A percentile compares a stretch with the other conserved stretches of the same genome.
Conservation (phyloP, 768 basidiomycete genomes). For the Lactarius indigo region DNA sequence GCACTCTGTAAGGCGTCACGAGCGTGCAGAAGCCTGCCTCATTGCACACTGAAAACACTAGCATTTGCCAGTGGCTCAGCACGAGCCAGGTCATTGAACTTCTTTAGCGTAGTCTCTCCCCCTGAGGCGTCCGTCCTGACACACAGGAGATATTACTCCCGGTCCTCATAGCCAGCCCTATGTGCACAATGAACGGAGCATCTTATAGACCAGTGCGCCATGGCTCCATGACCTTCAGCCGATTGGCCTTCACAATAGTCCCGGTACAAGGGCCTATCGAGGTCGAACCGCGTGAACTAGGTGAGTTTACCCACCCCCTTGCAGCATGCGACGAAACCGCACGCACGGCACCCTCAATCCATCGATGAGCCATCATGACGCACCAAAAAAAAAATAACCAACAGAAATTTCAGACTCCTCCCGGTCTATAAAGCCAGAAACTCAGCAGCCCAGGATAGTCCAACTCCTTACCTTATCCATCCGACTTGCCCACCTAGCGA, state of each 20-base stretch:
- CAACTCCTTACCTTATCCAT: conserved; percentile 16
- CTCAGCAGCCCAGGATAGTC: conserved; percentile 17
- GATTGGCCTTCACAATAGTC: conserved; percentile 10
- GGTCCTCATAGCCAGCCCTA: background rate
- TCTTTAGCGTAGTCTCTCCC: conserved; percentile 1
- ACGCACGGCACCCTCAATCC: conserved; percentile 1
- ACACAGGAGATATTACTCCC: background rate
- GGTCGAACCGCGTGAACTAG: conserved; percentile 13
- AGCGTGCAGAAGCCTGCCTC: background rate
- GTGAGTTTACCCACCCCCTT: conserved; percentile 14
- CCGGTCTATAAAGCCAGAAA: conserved; percentile 19
- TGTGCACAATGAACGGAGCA: conserved; percentile 8
- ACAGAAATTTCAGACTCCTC: conserved; percentile 18
- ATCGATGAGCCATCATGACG: conserved; percentile 20
- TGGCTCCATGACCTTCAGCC: background rate
- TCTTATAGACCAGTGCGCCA: background rate
- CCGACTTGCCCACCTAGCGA: conserved; percentile 7
- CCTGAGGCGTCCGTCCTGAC: background rate
- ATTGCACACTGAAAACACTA: background rate
- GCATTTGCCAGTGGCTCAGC: conserved; percentile 6
- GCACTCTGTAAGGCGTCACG: background rate
- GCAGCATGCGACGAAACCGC: conserved; percentile 1
- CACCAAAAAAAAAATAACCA: conserved; percentile 5
- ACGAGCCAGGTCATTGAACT: conserved; percentile 1
- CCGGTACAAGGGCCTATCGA: conserved; percentile 4